These are phyloP conservation scores for Amaranthus tricolor DNA, from an alignment of 179 eudicot species.

Conservation along the genomic window DNA sequence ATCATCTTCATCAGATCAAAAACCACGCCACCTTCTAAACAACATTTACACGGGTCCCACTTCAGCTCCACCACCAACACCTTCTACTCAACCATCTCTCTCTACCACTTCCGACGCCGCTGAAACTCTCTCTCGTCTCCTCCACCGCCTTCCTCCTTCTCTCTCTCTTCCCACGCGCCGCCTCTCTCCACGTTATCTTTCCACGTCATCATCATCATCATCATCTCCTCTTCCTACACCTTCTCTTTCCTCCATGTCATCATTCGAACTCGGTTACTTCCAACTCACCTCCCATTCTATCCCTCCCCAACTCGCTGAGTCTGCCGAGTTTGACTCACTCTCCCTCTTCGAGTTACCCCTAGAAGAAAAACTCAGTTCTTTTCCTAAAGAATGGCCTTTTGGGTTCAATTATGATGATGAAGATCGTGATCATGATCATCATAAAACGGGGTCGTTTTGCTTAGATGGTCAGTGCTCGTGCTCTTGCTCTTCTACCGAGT, in stretches of 20 bases:
- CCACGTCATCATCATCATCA: conserved; percentile 27
- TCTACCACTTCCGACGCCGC: conserved; percentile 28
- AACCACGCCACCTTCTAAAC: conserved; percentile 31
- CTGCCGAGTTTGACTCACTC: conserved; percentile 54
- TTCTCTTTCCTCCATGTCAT: conserved; percentile 18
- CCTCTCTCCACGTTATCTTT: conserved; percentile 36
- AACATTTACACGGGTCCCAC: conserved; percentile 34
- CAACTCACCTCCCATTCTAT: conserved; percentile 53
- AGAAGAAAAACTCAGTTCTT: conserved; percentile 29
- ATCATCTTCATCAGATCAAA: conserved; percentile 20
- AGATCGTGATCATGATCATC: conserved; percentile 30
- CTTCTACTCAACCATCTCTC: conserved; percentile 41
- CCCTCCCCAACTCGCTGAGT: conserved; percentile 46
- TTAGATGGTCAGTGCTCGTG: conserved; percentile 36
- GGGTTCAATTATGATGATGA: conserved; percentile 46
- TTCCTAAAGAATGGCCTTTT: conserved; percentile 61
- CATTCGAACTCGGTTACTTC: conserved; percentile 58
- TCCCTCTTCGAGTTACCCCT: conserved; percentile 47
- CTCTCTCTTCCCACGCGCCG: conserved; percentile 53
- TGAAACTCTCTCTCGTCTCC: conserved; percentile 52
- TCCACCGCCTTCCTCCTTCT: conserved; percentile 65
- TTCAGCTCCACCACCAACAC: conserved; percentile 84
- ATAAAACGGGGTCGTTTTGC: conserved; percentile 41
- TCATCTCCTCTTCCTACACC: conserved; percentile 28
- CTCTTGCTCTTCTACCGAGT: conserved; percentile 19